phyloP scores from a whole-genome alignment of 495 filamentous ascomycete genomes.

The Symbiotaphrina buchneri region DNA sequence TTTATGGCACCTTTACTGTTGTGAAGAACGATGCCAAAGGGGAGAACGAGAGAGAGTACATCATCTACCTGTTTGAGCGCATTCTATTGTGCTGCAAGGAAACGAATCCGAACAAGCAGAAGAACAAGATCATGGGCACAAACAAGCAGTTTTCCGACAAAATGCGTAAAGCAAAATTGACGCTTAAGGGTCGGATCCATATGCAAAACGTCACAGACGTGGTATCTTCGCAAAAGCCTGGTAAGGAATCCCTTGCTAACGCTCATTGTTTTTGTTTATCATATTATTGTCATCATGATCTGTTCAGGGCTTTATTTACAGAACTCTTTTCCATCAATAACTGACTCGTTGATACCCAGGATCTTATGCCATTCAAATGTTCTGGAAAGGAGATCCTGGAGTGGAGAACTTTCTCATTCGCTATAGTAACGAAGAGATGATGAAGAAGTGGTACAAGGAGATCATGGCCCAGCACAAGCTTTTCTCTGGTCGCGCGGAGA shows the following conservation, averaged over 20 bases:
- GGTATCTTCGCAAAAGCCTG: conserved; percentile 57
- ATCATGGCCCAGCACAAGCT: conserved; percentile 35
- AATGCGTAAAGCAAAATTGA: conserved; percentile 60
- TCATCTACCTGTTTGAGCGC: conserved; percentile 89
- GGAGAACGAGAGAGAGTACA: conserved; percentile 82
- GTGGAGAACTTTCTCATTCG: conserved; percentile 93
- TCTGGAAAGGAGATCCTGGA: conserved; percentile 92
- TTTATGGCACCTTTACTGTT: conserved; percentile 86
- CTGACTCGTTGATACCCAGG: too few species aligned
- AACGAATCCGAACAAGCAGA: conserved; percentile 64
- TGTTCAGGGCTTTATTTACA: too few species aligned
- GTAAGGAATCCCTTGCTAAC: conserved; percentile 22
- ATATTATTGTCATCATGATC: too few species aligned
- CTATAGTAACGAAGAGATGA: conserved; percentile 69
- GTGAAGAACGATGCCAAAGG: conserved; percentile 61
- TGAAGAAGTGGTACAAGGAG: conserved; percentile 70
- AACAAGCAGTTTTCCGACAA: conserved; percentile 50
- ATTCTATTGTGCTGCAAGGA: conserved; percentile 98
- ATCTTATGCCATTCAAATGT: conserved; percentile 87
- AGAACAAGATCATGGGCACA: conserved; percentile 39
- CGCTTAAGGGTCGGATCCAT: conserved; percentile 92
- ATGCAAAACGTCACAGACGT: conserved; percentile 98
- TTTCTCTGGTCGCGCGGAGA: conserved; percentile 26
- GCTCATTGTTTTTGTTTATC: neutral
- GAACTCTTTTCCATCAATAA: too few species aligned